Percentiles rank a stretch among this genome's conserved stretches.
Evolutionary conservation across 345 rosid species (phyloP).

Genomic region (Diplotaxis tenuifolia): DNA sequence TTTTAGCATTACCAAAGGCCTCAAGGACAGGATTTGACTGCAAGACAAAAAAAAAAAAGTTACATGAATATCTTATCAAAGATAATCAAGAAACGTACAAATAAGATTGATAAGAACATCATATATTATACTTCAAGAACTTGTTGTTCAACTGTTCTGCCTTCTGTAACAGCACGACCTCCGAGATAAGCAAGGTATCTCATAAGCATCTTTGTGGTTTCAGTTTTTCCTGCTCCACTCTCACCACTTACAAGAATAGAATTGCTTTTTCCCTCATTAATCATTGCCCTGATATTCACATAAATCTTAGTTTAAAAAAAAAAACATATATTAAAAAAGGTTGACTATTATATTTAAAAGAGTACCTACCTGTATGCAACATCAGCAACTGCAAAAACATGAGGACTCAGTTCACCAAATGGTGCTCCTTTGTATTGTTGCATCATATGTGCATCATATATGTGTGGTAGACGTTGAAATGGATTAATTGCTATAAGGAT

Average conservation of each 20-base stretch:
- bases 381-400: constrained; percentile 16
- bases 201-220: constrained; percentile 19
- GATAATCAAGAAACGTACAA: background rate
- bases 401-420: constrained; percentile 16
- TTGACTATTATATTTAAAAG: background rate
- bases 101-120: background rate
- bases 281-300: constrained; percentile 1
- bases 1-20: constrained; percentile 12
- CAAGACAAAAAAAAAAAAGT: background rate
- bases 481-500: constrained; percentile 13
- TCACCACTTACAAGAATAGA: constrained; percentile 16
- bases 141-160: constrained; percentile 12
- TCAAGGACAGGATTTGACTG: constrained; percentile 20
- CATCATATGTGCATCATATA: constrained; percentile 11
- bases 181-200: constrained; percentile 5
- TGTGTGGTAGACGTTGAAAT: constrained; percentile 3
- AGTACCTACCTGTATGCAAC: constrained; percentile 18
- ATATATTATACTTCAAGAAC: constrained; percentile 4
- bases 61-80: background rate
- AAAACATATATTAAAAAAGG: background rate
- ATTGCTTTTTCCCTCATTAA: constrained; percentile 15
- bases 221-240: constrained; percentile 19
- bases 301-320: background rate
- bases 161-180: background rate
- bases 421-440: constrained; percentile 10